Base-by-base conservation (phyloP, 306 rosid genomes). In the Quillaja saponaria region DNA sequence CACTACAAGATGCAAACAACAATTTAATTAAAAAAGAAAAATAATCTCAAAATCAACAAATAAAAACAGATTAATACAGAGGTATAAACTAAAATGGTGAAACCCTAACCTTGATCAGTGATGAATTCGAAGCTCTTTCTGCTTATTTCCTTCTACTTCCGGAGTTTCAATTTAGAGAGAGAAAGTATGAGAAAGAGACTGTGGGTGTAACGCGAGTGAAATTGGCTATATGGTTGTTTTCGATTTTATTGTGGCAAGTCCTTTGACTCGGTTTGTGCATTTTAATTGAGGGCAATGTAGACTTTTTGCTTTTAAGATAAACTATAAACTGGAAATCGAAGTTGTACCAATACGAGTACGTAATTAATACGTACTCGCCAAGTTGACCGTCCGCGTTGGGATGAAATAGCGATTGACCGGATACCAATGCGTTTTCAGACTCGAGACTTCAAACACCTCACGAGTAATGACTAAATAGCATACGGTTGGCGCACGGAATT, bases 231-330 rank as follows among this genome's bases (percentile, higher is more conserved):
- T 58, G 42, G 28, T 79, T 79, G 76, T 31, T 79, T n/a, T 77
- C 89, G 86, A 79, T 84, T 82, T 77, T 80, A 72, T 80, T 73
- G 84, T 66, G 78, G 78, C 75, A 46, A 68, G 74, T 81, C 82
- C 78, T 81, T 83, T 90, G 97, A 90, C 92, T 83, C 85, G 74
- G 84, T 73, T 61, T 59, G 65, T 16, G 83, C 34, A 25, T 64
- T 72, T 81, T 60, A 62, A 49, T 39, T 14, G 69, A 72, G 95
- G 91, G 73, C 17, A 76, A 1, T 3, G 16, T 45, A 17, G 89
- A 82, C 84, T 67, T 76, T 82, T 49, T n/a, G 0, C 3, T 0
- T 7, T 16, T 55, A 58, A 64, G 66, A 74, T 61, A 33, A 44
- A 74, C 37, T 47, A 3, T 38, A 46, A 55, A 10, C 2, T 1